Base-by-base conservation (phyloP, 2,329 filamentous ascomycete genomes). In the Sporothrix mexicana region DNA sequence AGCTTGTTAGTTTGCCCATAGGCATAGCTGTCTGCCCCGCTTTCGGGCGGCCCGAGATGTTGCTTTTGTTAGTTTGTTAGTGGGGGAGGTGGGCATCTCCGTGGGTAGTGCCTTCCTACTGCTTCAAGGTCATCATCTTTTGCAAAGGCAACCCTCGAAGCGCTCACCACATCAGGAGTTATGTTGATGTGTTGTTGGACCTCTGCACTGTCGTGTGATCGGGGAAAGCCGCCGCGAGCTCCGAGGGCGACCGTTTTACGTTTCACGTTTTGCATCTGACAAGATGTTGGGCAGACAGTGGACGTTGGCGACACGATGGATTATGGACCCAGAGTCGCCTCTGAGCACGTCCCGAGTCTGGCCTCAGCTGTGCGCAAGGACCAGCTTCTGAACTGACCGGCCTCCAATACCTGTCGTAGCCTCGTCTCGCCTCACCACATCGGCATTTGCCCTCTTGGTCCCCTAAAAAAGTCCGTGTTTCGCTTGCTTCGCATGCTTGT, bases 1-100 rank as follows among this genome's bases (percentile, higher is more conserved):
- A 47, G 41, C n/a, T 43, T 36, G 30, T 7, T 1, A 30, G n/a
- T n/a, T n/a, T n/a, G n/a, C n/a, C n/a, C n/a, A n/a, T n/a, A n/a
- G n/a, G n/a, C n/a, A n/a, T n/a, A n/a, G 30, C 30, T 30, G 2
- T 23, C 1, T 41, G 55, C 20, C 70, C 70, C 70, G 62, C 70
- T 61, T 68, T 72, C 70, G 70, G 70, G 70, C 70, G 70, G 70
- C 70, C 70, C 70, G 70, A 72, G 47, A 20, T 51, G 41, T 4
- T 47, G 51, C n/a, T 43, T 43, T 4, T 47, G 51, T 30, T 43
- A 57, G 57, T 47, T 55, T 55, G 51, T n/a, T 43, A 57, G 69
- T 51, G 55, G 23, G 45, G 57, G 23, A 67, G 64, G 69, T 70
- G 55, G 43, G 55, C 69, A 47, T 49, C 69, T 61, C 49, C 51